A percentile compares a stretch with the other conserved stretches of the same genome.
Evolutionary conservation across 257 asterid species (phyloP).

Genomic region (Nicotiana undulata): DNA sequence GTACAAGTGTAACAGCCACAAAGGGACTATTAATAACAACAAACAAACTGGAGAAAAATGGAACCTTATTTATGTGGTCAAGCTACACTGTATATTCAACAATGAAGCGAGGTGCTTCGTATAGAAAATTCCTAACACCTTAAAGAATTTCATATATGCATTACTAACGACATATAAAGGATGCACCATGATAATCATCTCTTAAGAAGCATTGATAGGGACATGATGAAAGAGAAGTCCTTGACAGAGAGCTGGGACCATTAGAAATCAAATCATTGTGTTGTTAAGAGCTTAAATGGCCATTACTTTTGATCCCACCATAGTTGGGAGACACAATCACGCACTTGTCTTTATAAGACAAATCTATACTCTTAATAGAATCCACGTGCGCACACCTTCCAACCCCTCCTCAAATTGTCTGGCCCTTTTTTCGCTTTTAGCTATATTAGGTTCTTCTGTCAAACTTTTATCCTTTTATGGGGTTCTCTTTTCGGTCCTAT

Average conservation of each 20-base stretch:
- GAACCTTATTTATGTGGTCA: too few species aligned
- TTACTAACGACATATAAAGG: not conserved
- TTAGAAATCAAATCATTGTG: not conserved
- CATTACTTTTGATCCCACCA: not conserved
- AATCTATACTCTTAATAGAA: not conserved
- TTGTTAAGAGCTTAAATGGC: not conserved
- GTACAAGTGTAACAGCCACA: constrained; percentile 3
- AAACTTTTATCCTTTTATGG: not conserved
- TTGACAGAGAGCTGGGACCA: not conserved
- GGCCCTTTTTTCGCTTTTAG: not conserved
- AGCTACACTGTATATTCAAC: too few species aligned
- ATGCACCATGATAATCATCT: not conserved
- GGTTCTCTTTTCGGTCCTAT: not conserved
- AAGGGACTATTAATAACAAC: not conserved
- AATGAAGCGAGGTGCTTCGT: too few species aligned
- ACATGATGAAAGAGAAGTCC: not conserved
- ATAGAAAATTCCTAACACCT: too few species aligned
- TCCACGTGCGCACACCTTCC: not conserved
- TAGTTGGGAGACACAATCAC: not conserved
- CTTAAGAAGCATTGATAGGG: not conserved
- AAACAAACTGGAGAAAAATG: not conserved
- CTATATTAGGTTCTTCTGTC: not conserved
- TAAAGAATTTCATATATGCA: not conserved
- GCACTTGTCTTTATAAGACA: not conserved
- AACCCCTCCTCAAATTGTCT: not conserved